phyloP scores from a whole-genome alignment of 2,329 filamentous ascomycete species.

The Colletotrichum magnum region DNA sequence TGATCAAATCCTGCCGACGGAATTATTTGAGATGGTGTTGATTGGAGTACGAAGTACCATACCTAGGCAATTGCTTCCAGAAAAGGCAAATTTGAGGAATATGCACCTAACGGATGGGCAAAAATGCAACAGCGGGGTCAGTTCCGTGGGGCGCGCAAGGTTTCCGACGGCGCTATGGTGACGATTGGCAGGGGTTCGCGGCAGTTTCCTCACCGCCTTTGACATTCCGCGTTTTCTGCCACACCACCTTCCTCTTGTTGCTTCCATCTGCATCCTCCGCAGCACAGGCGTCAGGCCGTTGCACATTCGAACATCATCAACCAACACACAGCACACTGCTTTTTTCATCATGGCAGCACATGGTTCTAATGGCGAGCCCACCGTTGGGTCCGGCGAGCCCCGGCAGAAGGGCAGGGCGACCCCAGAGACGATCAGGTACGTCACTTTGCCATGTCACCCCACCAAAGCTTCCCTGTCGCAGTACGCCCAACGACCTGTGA shows the following conservation, averaged over 20 bases:
- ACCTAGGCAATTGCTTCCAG: background rate
- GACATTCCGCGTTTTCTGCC: constrained; percentile 37
- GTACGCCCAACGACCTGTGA: background rate
- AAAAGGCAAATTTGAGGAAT: constrained; percentile 27
- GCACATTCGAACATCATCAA: constrained; percentile 24
- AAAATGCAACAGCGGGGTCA: background rate
- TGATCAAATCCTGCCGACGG: background rate
- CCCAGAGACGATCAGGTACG: constrained; percentile 83
- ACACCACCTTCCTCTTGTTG: constrained; percentile 25
- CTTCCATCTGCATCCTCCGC: constrained; percentile 11
- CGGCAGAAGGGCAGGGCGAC: constrained; percentile 86
- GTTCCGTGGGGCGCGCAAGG: background rate
- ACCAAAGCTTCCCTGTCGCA: background rate
- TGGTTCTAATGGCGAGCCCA: constrained; percentile 63
- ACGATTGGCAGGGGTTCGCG: constrained; percentile 18
- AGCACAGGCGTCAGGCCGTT: background rate
- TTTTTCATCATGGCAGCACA: constrained; percentile 67
- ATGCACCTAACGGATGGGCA: constrained; percentile 28
- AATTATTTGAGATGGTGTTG: too few relatives aligned
- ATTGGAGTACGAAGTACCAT: too few relatives aligned
- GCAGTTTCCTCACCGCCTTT: constrained; percentile 33
- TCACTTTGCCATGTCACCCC: constrained; percentile 40
- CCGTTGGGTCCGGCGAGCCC: constrained; percentile 70
- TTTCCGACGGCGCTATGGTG: too few relatives aligned
- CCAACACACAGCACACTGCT: constrained; percentile 9